Evolutionary conservation across 2,329 filamentous ascomycete species (phyloP).

Genomic region (Fonsecaea multimorphosa): DNA sequence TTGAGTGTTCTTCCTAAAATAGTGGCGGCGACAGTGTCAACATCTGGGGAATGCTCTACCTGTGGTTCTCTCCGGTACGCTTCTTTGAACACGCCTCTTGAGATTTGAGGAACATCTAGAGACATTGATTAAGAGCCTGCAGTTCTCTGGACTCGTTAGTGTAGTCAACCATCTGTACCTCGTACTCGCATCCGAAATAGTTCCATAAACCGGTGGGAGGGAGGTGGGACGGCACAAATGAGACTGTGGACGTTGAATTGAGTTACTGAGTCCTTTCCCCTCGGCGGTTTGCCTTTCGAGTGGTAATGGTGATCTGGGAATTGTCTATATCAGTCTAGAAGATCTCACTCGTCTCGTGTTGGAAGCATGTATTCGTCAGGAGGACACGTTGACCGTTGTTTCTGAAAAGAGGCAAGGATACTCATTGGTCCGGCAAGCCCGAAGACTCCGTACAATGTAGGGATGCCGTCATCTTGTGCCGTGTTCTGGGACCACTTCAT

Average conservation of each 20-base stretch:
- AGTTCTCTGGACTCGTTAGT: not conserved
- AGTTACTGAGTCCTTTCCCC: not conserved
- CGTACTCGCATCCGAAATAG: not conserved
- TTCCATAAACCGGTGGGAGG: no score
- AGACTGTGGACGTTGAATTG: not conserved
- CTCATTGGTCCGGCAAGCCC: not conserved
- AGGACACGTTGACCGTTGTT: not conserved
- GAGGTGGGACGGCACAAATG: not conserved
- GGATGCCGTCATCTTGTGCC: slow-evolving; percentile 9
- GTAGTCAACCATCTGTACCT: not conserved
- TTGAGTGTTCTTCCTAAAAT: not conserved
- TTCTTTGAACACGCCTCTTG: not conserved
- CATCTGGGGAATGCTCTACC: not conserved
- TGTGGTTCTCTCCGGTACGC: not conserved
- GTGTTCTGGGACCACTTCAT: not conserved
- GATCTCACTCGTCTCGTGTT: not conserved
- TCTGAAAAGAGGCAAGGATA: not conserved
- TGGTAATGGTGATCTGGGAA: not conserved
- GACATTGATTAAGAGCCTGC: not conserved
- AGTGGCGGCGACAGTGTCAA: not conserved
- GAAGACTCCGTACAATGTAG: not conserved
- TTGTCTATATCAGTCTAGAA: not conserved
- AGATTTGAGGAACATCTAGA: not conserved
- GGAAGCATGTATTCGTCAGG: not conserved
- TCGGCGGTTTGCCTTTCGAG: not conserved